Conservation (phyloP, 805 yeast species). For the Kazachstania bromeliacearum region DNA sequence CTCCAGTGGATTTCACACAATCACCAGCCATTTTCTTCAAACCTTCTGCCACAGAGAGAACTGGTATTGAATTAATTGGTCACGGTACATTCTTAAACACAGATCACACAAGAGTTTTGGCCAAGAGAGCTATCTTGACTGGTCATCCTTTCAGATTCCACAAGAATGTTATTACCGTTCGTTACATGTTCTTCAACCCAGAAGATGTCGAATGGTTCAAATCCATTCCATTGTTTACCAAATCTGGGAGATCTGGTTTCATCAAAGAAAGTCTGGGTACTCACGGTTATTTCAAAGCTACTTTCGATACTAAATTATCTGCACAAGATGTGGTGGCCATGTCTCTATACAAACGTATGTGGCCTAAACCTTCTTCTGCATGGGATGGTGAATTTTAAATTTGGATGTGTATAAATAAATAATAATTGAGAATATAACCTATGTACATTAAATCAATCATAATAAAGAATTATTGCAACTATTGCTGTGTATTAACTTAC, state of each 20-base stretch:
- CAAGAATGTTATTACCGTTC: constrained; percentile 79
- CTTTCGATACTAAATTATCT: constrained; percentile 80
- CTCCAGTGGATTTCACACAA: constrained; percentile 76
- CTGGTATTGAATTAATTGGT: constrained; percentile 60
- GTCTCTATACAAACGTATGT: constrained; percentile 87
- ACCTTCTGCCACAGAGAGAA: constrained; percentile 37
- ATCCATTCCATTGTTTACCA: constrained; percentile 86
- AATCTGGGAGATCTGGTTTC: constrained; percentile 86
- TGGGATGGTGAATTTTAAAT: constrained; percentile 18
- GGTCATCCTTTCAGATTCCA: constrained; percentile 96
- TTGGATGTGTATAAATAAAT: background rate
- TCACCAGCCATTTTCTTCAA: constrained; percentile 82
- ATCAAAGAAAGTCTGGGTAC: constrained; percentile 95
- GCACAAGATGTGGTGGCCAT: constrained; percentile 91
- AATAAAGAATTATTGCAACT: too few species aligned
- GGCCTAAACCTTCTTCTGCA: constrained; percentile 55
- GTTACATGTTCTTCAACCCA: constrained; percentile 94
- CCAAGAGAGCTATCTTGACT: constrained; percentile 80
- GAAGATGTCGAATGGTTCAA: constrained; percentile 85
- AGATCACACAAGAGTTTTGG: constrained; percentile 75
- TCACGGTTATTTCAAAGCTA: constrained; percentile 95
- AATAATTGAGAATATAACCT: too few species aligned
- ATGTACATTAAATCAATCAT: too few species aligned
- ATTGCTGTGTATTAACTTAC: too few species aligned
- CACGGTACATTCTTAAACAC: constrained; percentile 84